Conservation (phyloP, 164 flowering plant genomes). For the Aristolochia contorta region DNA sequence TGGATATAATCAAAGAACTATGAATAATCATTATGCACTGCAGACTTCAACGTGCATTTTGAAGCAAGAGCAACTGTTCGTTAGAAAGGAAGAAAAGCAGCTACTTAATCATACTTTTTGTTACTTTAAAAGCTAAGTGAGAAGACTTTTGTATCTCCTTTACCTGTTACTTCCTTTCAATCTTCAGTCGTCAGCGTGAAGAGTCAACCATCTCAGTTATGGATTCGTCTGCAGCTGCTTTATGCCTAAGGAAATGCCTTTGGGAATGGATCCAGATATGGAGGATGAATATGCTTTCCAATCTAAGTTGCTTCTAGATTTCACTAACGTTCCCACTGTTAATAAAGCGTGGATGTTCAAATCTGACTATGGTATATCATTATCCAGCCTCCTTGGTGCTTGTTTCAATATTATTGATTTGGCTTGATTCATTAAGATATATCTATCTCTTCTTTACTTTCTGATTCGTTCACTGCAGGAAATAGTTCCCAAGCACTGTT, state of each 20-base stretch:
- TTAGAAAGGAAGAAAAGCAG: too few relatives aligned
- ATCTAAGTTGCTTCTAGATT: constrained; percentile 67
- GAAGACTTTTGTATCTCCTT: neutral
- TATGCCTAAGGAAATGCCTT: constrained; percentile 27
- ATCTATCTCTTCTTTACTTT: neutral
- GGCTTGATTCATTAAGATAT: constrained; percentile 1
- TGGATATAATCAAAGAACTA: too few relatives aligned
- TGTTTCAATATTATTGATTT: neutral
- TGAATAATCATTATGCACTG: too few relatives aligned
- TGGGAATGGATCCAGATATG: constrained; percentile 34
- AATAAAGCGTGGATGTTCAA: constrained; percentile 77
- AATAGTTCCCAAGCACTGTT: constrained; percentile 62
- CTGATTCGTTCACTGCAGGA: constrained; percentile 25
- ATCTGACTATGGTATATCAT: constrained; percentile 39
- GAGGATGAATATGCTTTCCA: constrained; percentile 64
- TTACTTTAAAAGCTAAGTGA: neutral
- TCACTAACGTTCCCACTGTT: constrained; percentile 47
- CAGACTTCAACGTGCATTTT: too few relatives aligned
- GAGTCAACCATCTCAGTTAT: constrained; percentile 25
- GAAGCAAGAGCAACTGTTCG: too few relatives aligned
- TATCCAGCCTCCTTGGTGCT: neutral
- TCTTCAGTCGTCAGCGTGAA: constrained; percentile 18
- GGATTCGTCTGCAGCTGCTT: constrained; percentile 32
- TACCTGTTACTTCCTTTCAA: neutral
- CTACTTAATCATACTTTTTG: too few relatives aligned